Base-by-base conservation (phyloP, 345 rosid genomes). In the Cardamine chenopodiifolia region DNA sequence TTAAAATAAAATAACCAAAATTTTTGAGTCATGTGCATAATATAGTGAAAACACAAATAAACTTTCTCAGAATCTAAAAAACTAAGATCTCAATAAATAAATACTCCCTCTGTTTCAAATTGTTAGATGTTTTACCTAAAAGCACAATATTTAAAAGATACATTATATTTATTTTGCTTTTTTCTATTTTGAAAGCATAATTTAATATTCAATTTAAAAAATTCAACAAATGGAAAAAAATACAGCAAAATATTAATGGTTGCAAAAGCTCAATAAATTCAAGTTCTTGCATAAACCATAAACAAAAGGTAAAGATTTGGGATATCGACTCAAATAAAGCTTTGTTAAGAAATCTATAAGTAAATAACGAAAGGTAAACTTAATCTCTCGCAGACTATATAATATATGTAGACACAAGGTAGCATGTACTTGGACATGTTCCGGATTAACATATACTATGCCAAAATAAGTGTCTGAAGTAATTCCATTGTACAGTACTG, bases 391-490 rank as follows among this genome's bases (percentile, higher is more conserved):
- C 14, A 44, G 5, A 70, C 17, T 64, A 17, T 23, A 45, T 44
- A 18, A 11, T n/a, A n/a, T 44, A 71, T 50, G 14, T 44, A 6
- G 35, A 15, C 34, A 65, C 8, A 19, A 31, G n/a, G 35, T 59
- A 49, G 42, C 22, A 55, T 44, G 32, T 29, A 55, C 28, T 73
- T n/a, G 12, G 65, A 45, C 58, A 73, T 55, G 71, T 64, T 29
- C 6, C 32, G 45, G 19, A 31, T 53, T 44, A 53, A 63, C 44
- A 52, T 14, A 63, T 40, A 28, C 5, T 73, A 64, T 45, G 59
- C 66, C 58, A 22, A 64, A 45, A 31, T 22, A 23, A 45, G 17
- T 56, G 5, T 45, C 3, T 45, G 13, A 25, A 12, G 23, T 32
- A 17, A 58, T 56, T 65, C 39, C 22, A 23, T 2, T 65, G 29